Evolutionary conservation across 805 yeast species (phyloP), one percentile per base, ranked within the genome.

Genomic region (Saccharomyces paradoxus): DNA sequence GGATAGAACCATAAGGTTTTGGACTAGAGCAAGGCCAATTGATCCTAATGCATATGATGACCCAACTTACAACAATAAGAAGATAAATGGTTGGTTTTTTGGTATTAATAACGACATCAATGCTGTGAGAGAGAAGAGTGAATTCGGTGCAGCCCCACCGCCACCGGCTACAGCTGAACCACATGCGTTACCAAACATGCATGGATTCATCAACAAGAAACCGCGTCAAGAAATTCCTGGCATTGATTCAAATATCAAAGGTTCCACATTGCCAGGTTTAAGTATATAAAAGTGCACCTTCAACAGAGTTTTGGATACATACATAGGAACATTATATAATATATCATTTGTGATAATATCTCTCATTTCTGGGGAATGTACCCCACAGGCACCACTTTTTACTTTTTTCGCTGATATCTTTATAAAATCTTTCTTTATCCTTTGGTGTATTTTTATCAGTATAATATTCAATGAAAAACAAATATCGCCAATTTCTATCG

Each of bases 21-120:
- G 99, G 99, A 83, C 91, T 30, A 77, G 99, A 51, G 86, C 96
- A 1, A 78, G 96, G 66, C 97, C 97, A 1, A 86, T 84, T 61
- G 99, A 94, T 72, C 86, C 89, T 0, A 81, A 80, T 65, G 87
- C 88, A 2, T 89, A 82, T 73, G 81, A 83, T 59, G 96, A 89
- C 68, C 86, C 89, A 14, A 83, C 89, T 54, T 89, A 90, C 70
- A 85, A 89, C 17, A 77, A 81, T 66, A 81, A 80, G 47, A 81
- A 81, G 60, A 74, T 72, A 51, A 82, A 81, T 41, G 82, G 83
- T 5, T 81, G 84, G 84, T 76, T 71, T 60, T 75, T 74, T 57
- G 78, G 77, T n/a, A 75, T 69, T 27, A 69, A 69, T 47, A 68
- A 69, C 51, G 66, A 68, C 50, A 66, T 65, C n/a, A 67, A 67